Percentiles rank a stretch among this genome's conserved stretches.
Conservation (phyloP, 805 yeast genomes). For the Pichia kluyveri region DNA sequence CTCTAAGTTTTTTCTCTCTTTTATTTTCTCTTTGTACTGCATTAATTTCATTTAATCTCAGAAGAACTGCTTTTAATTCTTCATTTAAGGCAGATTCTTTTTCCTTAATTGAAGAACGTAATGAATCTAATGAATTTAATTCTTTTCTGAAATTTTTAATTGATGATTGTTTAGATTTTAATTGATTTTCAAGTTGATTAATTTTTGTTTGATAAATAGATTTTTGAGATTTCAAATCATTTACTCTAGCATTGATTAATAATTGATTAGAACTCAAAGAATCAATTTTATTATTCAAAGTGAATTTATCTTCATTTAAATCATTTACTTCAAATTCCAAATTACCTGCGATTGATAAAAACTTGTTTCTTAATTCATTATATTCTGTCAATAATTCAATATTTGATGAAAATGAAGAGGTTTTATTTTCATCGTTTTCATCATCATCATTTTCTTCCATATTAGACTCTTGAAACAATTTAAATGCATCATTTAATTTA, state of each 20-base stretch:
- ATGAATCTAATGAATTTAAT: conserved; percentile 23
- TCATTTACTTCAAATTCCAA: conserved; percentile 43
- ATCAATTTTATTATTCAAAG: conserved; percentile 24
- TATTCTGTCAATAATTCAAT: conserved; percentile 49
- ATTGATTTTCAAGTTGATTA: conserved; percentile 19
- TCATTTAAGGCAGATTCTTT: conserved; percentile 57
- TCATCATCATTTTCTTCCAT: conserved; percentile 4
- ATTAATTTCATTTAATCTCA: conserved; percentile 59
- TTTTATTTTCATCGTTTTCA: not conserved
- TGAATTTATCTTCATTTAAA: conserved; percentile 33
- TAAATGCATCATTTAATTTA: conserved; percentile 20
- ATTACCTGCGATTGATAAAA: conserved; percentile 47
- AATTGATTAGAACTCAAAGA: conserved; percentile 29
- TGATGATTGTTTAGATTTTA: conserved; percentile 25
- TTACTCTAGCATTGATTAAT: conserved; percentile 27
- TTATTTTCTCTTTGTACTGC: conserved; percentile 71
- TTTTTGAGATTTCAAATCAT: conserved; percentile 26
- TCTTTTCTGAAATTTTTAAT: conserved; percentile 22
- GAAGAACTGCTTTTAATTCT: conserved; percentile 49
- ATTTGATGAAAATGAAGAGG: conserved; percentile 25
- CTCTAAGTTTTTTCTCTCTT: conserved; percentile 61
- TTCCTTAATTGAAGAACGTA: conserved; percentile 29
- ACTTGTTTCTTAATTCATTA: conserved; percentile 46
- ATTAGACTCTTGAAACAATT: conserved; percentile 10
- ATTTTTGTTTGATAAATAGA: conserved; percentile 22